Base-by-base conservation (phyloP, 2,329 filamentous ascomycete species). In the Chaetothyriales sp. region DNA sequence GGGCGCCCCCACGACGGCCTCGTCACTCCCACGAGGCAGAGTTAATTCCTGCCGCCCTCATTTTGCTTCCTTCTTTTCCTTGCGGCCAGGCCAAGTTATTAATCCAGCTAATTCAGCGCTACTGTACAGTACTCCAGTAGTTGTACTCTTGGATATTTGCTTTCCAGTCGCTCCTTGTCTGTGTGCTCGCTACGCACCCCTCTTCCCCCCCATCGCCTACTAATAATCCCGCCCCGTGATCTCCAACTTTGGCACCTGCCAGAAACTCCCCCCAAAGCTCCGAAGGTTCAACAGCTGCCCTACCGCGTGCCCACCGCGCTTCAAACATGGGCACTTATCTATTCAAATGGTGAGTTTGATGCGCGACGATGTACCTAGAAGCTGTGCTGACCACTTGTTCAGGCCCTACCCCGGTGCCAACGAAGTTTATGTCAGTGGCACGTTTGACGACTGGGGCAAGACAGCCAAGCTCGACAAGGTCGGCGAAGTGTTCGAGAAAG, bases 371-470 rank as follows among this genome's bases (percentile, higher is more conserved):
- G 18, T 18, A 18, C n/a, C 7, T 9, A 5, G 15, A 15, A 19
- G n/a, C 15, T 10, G 22, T n/a, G 42, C 25, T 36, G 28, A 39
- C 44, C 8, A 44, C 32, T 15, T 10, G 9, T 15, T 39, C 70
- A 95, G 90, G 90, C 80, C 83, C 65, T 82, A 92, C 67, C 74
- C 80, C 61, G 89, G 56, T 44, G 56, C 85, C 65, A 77, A 81
- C 60, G 84, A 93, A 65, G 90, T 96, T 67, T 90, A 84, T 66
- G 88, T 98, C 45, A 98, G 92, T 0, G 58, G 58, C n/a, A 90
- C 86, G 56, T 96, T 96, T 66, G 90, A 96, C 70, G 78, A 86
- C 71, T 98, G 92, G 92, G 77, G 78, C 59, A 90, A 92, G 75
- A 87, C 80, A 51, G 79, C 90, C 66, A 79, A 84, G 72, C 77